Percentiles rank a stretch among this genome's conserved stretches.
These are phyloP conservation scores for Rhododendron ovatum DNA, from an alignment of 148 eudicot species.

Conservation along the genomic window DNA sequence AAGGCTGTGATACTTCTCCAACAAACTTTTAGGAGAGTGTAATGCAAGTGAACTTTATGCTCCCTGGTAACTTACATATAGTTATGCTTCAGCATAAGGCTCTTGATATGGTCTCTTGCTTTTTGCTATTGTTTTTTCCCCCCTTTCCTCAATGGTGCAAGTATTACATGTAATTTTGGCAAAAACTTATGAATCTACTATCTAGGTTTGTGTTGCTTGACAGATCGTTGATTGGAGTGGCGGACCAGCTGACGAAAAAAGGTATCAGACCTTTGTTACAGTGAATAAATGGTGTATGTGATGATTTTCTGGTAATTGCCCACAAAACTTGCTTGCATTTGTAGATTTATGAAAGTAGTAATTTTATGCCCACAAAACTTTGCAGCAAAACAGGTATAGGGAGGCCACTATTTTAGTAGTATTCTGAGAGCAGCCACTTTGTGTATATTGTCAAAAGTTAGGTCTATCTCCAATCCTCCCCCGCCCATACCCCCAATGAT, in stretches of 20 bases:
- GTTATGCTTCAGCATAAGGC: background rate
- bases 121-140: background rate
- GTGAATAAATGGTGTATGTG: background rate
- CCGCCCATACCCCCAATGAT: too few species aligned
- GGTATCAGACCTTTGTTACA: background rate
- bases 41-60: background rate
- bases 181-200: background rate
- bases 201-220: background rate
- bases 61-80: background rate
- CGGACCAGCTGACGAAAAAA: background rate
- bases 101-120: background rate
- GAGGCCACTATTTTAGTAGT: too few species aligned
- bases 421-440: too few species aligned
- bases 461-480: too few species aligned
- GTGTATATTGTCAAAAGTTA: too few species aligned
- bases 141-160: background rate
- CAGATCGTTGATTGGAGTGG: too few species aligned
- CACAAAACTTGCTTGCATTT: background rate
- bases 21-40: background rate
- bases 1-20: background rate
- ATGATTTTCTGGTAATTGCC: background rate
- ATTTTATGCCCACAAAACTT: background rate
- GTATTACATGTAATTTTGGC: background rate
- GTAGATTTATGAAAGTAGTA: too few species aligned
- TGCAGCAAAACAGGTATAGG: too few species aligned